phyloP scores from a whole-genome alignment of 2,329 filamentous ascomycete genomes.

The Pseudopyrenochaeta lycopersici region DNA sequence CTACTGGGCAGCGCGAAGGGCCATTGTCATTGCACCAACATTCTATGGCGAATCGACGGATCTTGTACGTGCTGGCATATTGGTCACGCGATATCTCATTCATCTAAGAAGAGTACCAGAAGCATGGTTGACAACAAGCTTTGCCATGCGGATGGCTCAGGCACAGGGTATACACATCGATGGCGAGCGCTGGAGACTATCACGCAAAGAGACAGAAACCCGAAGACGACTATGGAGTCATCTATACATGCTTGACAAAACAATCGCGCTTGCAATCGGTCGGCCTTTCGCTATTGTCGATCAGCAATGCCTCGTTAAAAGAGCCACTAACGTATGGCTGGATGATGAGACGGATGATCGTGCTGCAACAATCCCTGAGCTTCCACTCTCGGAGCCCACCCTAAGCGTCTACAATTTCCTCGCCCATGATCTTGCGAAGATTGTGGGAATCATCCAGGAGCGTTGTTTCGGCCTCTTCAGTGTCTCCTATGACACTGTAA shows the following conservation, averaged over 20 bases:
- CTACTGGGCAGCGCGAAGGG: conserved; percentile 52
- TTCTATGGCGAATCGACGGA: conserved; percentile 55
- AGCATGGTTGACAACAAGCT: conserved; percentile 54
- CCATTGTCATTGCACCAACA: conserved; percentile 54
- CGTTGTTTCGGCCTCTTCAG: conserved; percentile 50
- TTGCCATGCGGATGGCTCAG: conserved; percentile 56
- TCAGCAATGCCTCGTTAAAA: conserved; percentile 50
- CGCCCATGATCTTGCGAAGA: conserved; percentile 45
- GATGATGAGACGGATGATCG: conserved; percentile 47
- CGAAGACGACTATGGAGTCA: conserved; percentile 53
- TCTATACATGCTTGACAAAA: conserved; percentile 52
- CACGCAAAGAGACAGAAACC: conserved; percentile 49
- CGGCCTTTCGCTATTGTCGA: conserved; percentile 53
- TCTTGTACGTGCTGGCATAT: conserved; percentile 51
- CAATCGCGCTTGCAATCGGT: conserved; percentile 53
- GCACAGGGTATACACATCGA: conserved; percentile 57
- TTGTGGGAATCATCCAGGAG: conserved; percentile 53
- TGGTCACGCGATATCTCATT: conserved; percentile 53
- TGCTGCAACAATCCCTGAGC: conserved; percentile 25
- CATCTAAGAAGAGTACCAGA: conserved; percentile 52
- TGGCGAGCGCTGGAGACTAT: conserved; percentile 51
- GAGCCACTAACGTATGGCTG: conserved; percentile 51
- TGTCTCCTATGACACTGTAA: conserved; percentile 51
- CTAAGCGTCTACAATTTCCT: conserved; percentile 44
- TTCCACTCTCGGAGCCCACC: conserved; percentile 45